Evolutionary conservation across 345 rosid species (phyloP), one percentile per base, ranked within the genome.

Genomic region (Populus euphratica): DNA sequence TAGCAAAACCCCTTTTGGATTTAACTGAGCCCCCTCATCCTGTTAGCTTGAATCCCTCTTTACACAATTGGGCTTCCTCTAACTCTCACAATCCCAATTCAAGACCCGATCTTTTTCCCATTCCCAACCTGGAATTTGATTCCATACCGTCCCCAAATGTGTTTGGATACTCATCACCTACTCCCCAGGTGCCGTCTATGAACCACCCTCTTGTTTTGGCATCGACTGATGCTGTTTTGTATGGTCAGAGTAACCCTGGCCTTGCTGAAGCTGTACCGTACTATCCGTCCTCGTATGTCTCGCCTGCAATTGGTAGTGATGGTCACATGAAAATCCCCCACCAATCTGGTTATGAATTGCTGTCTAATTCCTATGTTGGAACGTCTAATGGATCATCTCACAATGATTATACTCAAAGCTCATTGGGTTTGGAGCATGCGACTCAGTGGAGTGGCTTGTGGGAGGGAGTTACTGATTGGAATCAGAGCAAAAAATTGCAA

Each of bases 261-360:
- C 68, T 76, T 73, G 65, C 44, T 72, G 88, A 88, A 59, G 86
- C 82, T 18, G 65, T 80, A 62, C 81, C 86, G 1, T 90, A 83
- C 73, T 84, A 80, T 50, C 83, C 88, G 0, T 79, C 88, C 4
- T 79, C 88, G 1, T 85, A 75, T 76, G 78, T 79, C 70, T 81
- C 85, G 1, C 76, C 85, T 17, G 12, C 80, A 2, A 38, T 70
- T 35, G 73, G 31, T 17, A 52, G 18, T 54, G 75, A 70, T 52
- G 70, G 61, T 39, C n/a, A 73, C 36, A 61, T 65, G 80, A 76
- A 18, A 13, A 23, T 74, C 5, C 72, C 80, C 18, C 62, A 64
- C 41, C 76, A 77, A 44, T 78, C 79, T 74, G 71, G 78, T 35
- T 77, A 79, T 77, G 85, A 74, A 70, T 68, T 75, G 31, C 62